Conservation (phyloP, 768 basidiomycete species). For the Sporobolomyces roseus region DNA sequence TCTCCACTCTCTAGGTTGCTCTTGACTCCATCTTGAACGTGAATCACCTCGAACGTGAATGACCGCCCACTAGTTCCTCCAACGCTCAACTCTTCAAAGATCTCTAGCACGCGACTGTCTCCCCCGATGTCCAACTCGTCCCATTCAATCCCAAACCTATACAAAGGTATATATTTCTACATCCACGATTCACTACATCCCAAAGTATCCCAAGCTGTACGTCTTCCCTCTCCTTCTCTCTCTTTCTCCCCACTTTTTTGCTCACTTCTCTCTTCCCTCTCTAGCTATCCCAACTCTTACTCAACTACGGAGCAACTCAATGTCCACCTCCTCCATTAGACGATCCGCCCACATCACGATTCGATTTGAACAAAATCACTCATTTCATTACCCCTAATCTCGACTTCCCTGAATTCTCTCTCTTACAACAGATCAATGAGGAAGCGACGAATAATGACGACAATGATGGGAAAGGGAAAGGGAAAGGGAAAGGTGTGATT, state of each 20-base stretch:
- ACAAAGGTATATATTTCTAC: constrained; percentile 12
- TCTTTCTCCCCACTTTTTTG: neutral
- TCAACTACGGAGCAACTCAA: constrained; percentile 12
- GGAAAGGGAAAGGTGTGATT: neutral
- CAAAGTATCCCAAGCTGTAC: neutral
- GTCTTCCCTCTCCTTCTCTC: neutral
- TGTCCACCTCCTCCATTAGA: constrained; percentile 7
- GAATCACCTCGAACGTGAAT: too few relatives aligned
- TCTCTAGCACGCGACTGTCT: too few relatives aligned
- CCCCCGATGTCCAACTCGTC: neutral
- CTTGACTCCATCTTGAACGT: too few relatives aligned
- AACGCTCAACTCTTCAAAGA: too few relatives aligned
- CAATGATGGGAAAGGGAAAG: constrained; percentile 7
- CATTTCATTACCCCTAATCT: constrained; percentile 61
- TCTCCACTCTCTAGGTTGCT: too few relatives aligned
- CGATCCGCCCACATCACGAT: constrained; percentile 4
- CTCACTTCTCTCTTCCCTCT: neutral
- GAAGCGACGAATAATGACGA: constrained; percentile 51
- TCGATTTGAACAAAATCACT: constrained; percentile 51
- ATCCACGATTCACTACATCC: constrained; percentile 12
- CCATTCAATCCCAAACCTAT: constrained; percentile 1
- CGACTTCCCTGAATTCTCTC: constrained; percentile 59
- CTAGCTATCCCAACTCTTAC: constrained; percentile 33
- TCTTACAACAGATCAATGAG: constrained; percentile 48
- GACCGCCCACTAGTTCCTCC: too few relatives aligned